These are phyloP conservation scores for Pseudoturritis turrita DNA, from an alignment of 345 rosid genomes.

Conservation along the genomic window DNA sequence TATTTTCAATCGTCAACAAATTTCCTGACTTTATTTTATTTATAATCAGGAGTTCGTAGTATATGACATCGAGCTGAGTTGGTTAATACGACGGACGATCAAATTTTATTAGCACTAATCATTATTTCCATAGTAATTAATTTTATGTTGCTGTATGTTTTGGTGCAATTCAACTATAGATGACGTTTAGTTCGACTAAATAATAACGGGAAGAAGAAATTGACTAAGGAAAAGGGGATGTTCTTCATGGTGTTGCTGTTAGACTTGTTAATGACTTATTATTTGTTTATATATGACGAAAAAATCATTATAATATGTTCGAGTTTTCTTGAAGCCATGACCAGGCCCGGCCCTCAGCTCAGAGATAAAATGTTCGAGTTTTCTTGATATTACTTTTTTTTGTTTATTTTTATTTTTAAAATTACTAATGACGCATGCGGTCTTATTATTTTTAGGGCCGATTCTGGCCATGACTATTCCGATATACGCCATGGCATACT, in stretches of 20 bases:
- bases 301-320: too few relatives aligned
- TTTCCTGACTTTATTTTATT: background rate
- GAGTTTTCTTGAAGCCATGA: too few relatives aligned
- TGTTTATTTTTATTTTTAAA: too few relatives aligned
- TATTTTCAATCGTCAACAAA: background rate
- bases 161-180: background rate
- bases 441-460: too few relatives aligned
- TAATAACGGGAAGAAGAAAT: background rate
- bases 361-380: too few relatives aligned
- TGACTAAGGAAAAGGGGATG: background rate
- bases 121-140: background rate
- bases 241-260: background rate
- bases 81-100: slow-evolving; percentile 5
- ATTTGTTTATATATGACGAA: too few relatives aligned
- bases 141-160: background rate
- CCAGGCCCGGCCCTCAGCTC: too few relatives aligned
- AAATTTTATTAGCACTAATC: background rate
- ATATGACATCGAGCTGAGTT: slow-evolving; percentile 28
- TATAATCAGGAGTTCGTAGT: slow-evolving; percentile 1
- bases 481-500: too few relatives aligned
- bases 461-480: too few relatives aligned
- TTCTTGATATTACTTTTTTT: too few relatives aligned
- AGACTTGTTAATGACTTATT: too few relatives aligned
- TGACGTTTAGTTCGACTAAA: slow-evolving; percentile 5
- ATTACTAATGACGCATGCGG: too few relatives aligned